Base-by-base conservation (phyloP, 306 rosid species). In the Fragaria nilgerrensis region DNA sequence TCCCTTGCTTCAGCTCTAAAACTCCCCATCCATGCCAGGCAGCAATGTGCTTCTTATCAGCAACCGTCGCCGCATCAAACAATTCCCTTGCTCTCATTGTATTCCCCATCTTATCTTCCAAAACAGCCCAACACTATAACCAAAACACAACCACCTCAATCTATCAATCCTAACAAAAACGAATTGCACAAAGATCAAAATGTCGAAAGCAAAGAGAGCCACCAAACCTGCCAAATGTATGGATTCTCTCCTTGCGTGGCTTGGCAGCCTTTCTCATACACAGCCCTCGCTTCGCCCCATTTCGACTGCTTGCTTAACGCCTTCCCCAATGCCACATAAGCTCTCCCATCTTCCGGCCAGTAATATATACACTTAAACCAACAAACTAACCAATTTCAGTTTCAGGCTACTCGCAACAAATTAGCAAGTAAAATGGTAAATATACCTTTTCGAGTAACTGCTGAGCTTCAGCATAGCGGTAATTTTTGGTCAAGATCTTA, bases 1-100 rank as follows among this genome's bases (percentile, higher is more conserved):
- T 95, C 68, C 98, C 97, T 52, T 95, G 98, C 74, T 89, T 88
- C 43, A 95, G 85, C 90, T 95, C 98, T 25, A 95, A 88, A 81
- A 88, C 87, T 70, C 97, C 98, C 98, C 98, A 95, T 52, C 97
- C 98, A 82, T 95, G 98, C 98, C 98, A 95, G 64, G 97, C 97
- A n/a, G 98, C 98, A 73, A 90, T 87, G 69, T 95, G 98, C 55
- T 32, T 89, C 92, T 92, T 90, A 88, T 92, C 86, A 70, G 97
- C 98, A 77, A 95, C 96, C 20, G 96, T 92, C 50, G 98, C 92
- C 16, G 98, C 98, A 75, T 95, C 98, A 70, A 95, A 95, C 27
- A 95, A 74, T 29, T 89, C 91, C 81, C 93, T 88, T 68, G 98
- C 98, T 72, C 84, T 92, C 85, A 95, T 88, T 69, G 84, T 74